Base-by-base conservation (phyloP, 176 grass and related monocot species). In the Triticum turgidum region DNA sequence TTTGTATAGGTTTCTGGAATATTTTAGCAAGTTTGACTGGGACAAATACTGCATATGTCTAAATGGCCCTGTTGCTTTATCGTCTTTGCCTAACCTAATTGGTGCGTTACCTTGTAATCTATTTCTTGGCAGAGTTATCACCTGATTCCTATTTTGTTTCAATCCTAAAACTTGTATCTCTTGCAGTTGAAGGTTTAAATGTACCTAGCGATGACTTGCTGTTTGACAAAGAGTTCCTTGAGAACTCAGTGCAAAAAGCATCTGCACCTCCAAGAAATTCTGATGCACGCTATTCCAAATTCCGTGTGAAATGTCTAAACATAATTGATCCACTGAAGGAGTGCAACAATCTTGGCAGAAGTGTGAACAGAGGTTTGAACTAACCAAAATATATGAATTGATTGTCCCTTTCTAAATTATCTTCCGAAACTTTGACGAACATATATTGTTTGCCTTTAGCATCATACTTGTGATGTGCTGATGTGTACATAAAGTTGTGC, bases 11-110 rank as follows among this genome's bases (percentile, higher is more conserved):
- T 98, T 98, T 92, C 89, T 98, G 88, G 97, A 95, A 72, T 94
- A 98, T 83, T 98, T 92, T 84, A 92, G 97, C 86, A 98, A 89
- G 82, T 98, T 98, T 80, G 94, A 98, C 72, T 98, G 97, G 97
- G 84, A 94, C 54, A 96, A 78, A 52, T 94, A 94, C 90, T 89
- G 92, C 79, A 76, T 98, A 79, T 94, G 92, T 91, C 81, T 98
- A 58, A 89, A 88, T 79, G 97, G 97, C 61, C 97, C 92, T 86
- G 88, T 92, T 89, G 90, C 78, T 86, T 87, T 92, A 61, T 90
- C 93, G 11, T 92, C 96, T 82, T 87, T 95, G 84, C 96, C 96
- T 63, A 87, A 93, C 52, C 82, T 90, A 82, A 87, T 83, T 84
- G 91, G 96, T 98, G 76, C 27, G 96, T 56, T 86, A 86, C 52